phyloP scores from a whole-genome alignment of 495 filamentous ascomycete genomes.

The Penicillium cataractarum region DNA sequence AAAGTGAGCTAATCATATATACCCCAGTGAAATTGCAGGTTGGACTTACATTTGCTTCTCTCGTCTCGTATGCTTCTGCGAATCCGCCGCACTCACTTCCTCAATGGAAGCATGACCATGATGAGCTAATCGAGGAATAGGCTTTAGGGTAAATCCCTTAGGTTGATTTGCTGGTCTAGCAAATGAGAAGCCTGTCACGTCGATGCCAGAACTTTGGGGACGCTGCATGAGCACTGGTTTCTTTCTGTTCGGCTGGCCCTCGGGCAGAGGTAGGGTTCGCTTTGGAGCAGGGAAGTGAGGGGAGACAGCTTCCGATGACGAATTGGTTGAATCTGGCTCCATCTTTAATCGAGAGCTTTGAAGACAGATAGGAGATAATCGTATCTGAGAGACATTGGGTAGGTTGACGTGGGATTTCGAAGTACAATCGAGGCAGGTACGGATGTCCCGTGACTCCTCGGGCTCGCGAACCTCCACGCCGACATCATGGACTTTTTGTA shows the following conservation, averaged over 20 bases:
- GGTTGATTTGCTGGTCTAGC: conserved; percentile 32
- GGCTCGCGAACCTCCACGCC: background rate
- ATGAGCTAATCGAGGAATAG: conserved; percentile 7
- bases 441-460: background rate
- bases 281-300: conserved; percentile 2
- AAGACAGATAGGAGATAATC: background rate
- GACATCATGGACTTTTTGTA: background rate
- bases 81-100: background rate
- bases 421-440: conserved; percentile 1
- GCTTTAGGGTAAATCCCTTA: conserved; percentile 30
- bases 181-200: conserved; percentile 41
- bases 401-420: background rate
- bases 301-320: background rate
- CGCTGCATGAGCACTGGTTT: conserved; percentile 36
- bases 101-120: background rate
- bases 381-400: background rate
- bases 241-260: background rate
- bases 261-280: background rate
- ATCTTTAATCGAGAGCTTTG: background rate
- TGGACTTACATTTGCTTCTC: background rate
- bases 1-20: background rate
- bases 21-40: background rate
- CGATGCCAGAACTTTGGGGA: conserved; percentile 35
- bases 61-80: background rate
- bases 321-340: background rate